Conservation (phyloP, 2,329 filamentous ascomycete genomes). For the Clonostachys sp. region DNA sequence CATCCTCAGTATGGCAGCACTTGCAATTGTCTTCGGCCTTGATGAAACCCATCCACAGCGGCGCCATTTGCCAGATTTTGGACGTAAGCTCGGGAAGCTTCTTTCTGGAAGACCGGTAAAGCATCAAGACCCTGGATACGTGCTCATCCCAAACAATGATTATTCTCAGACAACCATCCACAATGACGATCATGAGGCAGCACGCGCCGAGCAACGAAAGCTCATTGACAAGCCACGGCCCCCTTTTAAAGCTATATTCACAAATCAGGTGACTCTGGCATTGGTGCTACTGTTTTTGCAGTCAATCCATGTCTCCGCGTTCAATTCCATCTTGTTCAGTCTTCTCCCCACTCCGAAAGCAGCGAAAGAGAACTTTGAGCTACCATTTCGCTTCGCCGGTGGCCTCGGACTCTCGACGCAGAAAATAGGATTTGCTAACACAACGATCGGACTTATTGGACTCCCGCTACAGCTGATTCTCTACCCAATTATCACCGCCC, state of each 20-base stretch:
- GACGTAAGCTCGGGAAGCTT: background rate
- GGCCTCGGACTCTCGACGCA: constrained; percentile 13
- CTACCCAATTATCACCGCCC: constrained; percentile 8
- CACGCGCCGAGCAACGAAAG: too few species aligned
- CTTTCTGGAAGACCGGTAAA: too few species aligned
- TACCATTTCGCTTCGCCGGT: constrained; percentile 12
- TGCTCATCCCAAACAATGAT: too few species aligned
- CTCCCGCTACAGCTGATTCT: constrained; percentile 13
- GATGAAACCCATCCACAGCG: constrained; percentile 10
- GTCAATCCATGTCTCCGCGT: constrained; percentile 1
- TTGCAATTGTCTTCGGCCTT: constrained; percentile 10
- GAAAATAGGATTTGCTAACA: constrained; percentile 13
- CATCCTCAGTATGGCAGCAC: constrained; percentile 6
- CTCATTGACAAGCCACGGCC: too few species aligned
- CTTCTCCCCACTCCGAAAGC: constrained; percentile 8
- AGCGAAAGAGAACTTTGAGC: background rate
- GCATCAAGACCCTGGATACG: too few species aligned
- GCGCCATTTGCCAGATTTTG: constrained; percentile 5
- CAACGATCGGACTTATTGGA: constrained; percentile 12
- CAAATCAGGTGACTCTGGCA: too few species aligned
- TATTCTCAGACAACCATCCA: too few species aligned
- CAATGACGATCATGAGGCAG: too few species aligned
- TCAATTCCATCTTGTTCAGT: constrained; percentile 13
- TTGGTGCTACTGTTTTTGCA: too few species aligned
- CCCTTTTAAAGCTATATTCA: too few species aligned